Conservation (phyloP, 164 flowering plant species). For the Magnolia changhungtana region DNA sequence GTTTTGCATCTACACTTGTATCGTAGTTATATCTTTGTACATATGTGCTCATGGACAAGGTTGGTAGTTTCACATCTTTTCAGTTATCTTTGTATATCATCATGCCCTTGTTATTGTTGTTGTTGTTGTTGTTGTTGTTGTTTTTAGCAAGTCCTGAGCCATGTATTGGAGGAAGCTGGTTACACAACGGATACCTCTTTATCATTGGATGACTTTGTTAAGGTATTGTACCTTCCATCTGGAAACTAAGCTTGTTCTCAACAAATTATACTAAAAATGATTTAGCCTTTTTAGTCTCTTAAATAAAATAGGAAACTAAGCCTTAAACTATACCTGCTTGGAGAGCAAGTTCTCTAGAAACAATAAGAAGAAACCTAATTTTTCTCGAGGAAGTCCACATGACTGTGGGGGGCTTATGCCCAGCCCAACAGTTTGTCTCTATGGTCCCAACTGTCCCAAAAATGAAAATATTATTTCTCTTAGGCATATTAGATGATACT, state of each 20-base stretch:
- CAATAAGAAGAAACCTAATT: too few relatives aligned
- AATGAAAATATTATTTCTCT: too few relatives aligned
- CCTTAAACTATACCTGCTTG: too few relatives aligned
- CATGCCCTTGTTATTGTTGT: neutral
- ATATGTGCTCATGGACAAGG: too few relatives aligned
- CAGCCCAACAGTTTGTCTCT: neutral
- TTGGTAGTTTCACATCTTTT: too few relatives aligned
- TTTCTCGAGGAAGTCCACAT: neutral
- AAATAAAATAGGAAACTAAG: too few relatives aligned
- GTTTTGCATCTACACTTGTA: neutral
- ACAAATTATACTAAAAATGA: neutral
- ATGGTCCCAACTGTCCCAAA: too few relatives aligned
- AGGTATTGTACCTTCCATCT: slow-evolving; percentile 35
- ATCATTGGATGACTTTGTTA: slow-evolving; percentile 62
- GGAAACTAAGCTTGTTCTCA: neutral
- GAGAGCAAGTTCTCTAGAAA: too few relatives aligned
- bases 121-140: neutral
- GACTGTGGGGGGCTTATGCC: neutral
- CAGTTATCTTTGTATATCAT: too few relatives aligned
- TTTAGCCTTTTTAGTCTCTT: neutral
- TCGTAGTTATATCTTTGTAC: too few relatives aligned
- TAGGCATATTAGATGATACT: too few relatives aligned
- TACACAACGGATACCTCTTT: slow-evolving; percentile 57
- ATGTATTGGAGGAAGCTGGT: slow-evolving; percentile 75
- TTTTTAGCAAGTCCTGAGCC: slow-evolving; percentile 61